Percentiles rank a stretch among this genome's conserved stretches.
phyloP scores from a whole-genome alignment of 2,329 filamentous ascomycete species.

The Aspergillus sp. region DNA sequence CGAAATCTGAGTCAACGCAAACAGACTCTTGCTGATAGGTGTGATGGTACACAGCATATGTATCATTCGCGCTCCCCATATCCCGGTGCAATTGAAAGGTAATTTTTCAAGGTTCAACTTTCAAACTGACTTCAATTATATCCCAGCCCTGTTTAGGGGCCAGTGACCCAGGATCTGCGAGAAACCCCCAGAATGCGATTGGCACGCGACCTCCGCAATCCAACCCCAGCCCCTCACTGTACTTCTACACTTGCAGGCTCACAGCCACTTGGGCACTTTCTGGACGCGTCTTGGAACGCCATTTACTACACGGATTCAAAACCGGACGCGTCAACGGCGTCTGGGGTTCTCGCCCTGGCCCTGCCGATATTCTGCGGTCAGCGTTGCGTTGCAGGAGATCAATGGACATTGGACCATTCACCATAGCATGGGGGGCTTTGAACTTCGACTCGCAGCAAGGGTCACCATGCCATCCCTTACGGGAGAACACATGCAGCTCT shows the following conservation, averaged over 20 bases:
- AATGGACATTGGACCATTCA: too few relatives aligned
- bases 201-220: conserved; percentile 1
- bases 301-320: background rate
- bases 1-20: background rate
- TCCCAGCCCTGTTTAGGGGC: background rate
- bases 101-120: background rate
- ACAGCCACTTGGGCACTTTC: background rate
- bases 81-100: background rate
- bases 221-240: conserved; percentile 1
- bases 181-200: background rate
- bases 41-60: background rate
- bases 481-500: background rate
- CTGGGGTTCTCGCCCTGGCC: background rate
- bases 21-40: background rate
- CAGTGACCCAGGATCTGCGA: background rate
- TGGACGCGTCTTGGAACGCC: background rate
- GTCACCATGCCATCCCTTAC: conserved; percentile 1
- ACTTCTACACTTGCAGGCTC: background rate
- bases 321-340: background rate
- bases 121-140: background rate
- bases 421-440: background rate
- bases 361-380: conserved; percentile 2
- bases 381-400: conserved; percentile 1
- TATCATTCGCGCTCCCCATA: background rate
- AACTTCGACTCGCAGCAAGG: background rate